A percentile compares a stretch with the other conserved stretches of the same genome.
phyloP scores from a whole-genome alignment of 2,329 filamentous ascomycete genomes.

The Aspergillus fumigatus region DNA sequence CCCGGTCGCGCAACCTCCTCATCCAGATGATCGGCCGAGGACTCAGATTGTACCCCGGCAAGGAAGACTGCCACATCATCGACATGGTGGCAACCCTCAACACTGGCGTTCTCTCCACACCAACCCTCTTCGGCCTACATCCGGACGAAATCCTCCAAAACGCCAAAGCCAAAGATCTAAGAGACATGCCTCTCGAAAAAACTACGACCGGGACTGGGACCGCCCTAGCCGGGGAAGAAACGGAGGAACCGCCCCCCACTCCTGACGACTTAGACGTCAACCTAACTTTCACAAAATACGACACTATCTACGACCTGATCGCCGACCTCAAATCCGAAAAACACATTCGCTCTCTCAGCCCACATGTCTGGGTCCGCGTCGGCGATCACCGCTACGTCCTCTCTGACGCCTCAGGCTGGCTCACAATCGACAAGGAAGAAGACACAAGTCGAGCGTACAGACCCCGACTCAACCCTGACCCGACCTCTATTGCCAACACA shows the following conservation, averaged over 20 bases:
- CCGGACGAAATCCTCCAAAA: slow-evolving; percentile 69
- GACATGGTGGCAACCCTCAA: slow-evolving; percentile 88
- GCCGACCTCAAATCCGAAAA: slow-evolving; percentile 73
- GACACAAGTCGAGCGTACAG: neutral
- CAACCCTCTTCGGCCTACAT: slow-evolving; percentile 89
- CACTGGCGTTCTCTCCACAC: slow-evolving; percentile 81
- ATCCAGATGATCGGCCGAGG: slow-evolving; percentile 98
- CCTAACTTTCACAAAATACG: slow-evolving; percentile 84
- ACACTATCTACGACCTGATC: slow-evolving; percentile 85
- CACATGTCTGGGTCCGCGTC: slow-evolving; percentile 76
- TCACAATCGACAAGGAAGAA: slow-evolving; percentile 45
- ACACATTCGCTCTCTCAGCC: slow-evolving; percentile 72
- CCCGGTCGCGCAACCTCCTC: slow-evolving; percentile 84
- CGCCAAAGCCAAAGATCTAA: slow-evolving; percentile 61
- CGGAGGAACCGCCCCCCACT: neutral
- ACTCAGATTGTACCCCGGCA: slow-evolving; percentile 75
- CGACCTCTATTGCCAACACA: neutral
- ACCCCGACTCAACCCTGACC: neutral
- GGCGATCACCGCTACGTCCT: slow-evolving; percentile 68
- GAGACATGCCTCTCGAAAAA: slow-evolving; percentile 23
- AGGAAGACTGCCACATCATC: slow-evolving; percentile 87
- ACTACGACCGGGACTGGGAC: neutral
- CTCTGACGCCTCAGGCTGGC: slow-evolving; percentile 58
- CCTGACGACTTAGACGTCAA: slow-evolving; percentile 33
- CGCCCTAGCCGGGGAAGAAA: slow-evolving; percentile 41